Evolutionary conservation across 371 early-diverging fungal species (phyloP).

Genomic region (Circinella umbellata): DNA sequence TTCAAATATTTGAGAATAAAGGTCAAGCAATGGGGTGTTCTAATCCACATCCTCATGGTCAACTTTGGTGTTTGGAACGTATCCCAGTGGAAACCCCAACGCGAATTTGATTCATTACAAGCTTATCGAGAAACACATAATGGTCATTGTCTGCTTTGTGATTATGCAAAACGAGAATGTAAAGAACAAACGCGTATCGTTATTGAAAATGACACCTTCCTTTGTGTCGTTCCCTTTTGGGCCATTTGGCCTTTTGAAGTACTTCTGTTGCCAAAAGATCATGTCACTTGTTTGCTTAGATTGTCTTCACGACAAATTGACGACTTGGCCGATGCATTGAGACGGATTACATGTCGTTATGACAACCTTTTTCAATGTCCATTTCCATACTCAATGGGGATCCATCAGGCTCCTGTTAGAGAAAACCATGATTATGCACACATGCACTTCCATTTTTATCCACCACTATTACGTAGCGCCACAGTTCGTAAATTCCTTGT

Average conservation of each 20-base stretch:
- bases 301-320: constrained; percentile 39
- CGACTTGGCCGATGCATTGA: constrained; percentile 79
- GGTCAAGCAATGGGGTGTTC: constrained; percentile 96
- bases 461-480: constrained; percentile 87
- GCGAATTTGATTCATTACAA: constrained; percentile 67
- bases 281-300: constrained; percentile 62
- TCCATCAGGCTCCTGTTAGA: constrained; percentile 81
- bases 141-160: constrained; percentile 76
- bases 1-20: constrained; percentile 97
- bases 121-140: constrained; percentile 56
- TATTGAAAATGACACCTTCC: constrained; percentile 77
- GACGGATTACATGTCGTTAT: constrained; percentile 80
- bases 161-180: constrained; percentile 74
- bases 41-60: constrained; percentile 93
- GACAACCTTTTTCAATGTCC: constrained; percentile 89
- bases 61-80: constrained; percentile 89
- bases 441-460: constrained; percentile 94
- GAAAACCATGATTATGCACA: constrained; percentile 62
- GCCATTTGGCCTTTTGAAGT: constrained; percentile 96
- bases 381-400: constrained; percentile 97
- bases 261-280: constrained; percentile 77
- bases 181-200: constrained; percentile 71
- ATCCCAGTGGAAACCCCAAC: constrained; percentile 80
- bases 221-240: constrained; percentile 93
- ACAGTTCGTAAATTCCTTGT: constrained; percentile 94